Conservation (phyloP, 768 basidiomycete species). For the Candolleomyces efflorescens region DNA sequence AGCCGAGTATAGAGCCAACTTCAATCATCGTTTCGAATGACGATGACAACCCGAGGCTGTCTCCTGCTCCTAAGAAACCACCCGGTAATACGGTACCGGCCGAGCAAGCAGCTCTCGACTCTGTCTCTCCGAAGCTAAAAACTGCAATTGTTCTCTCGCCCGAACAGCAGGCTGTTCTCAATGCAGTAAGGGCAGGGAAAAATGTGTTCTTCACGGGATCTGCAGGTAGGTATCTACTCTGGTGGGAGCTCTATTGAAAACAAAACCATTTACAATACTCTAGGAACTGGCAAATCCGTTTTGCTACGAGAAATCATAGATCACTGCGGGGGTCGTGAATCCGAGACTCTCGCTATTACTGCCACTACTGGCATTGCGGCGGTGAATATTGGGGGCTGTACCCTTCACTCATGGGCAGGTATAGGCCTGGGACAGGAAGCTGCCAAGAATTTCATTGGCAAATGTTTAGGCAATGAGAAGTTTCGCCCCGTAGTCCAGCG, state of each 20-base stretch:
- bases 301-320: slow-evolving; percentile 71
- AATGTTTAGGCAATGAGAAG: slow-evolving; percentile 33
- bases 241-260: too few species aligned
- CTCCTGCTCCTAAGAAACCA: background rate
- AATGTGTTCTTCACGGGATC: slow-evolving; percentile 87
- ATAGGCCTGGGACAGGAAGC: slow-evolving; percentile 68
- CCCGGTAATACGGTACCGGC: background rate
- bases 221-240: slow-evolving; percentile 50
- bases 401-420: slow-evolving; percentile 81
- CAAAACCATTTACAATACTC: background rate
- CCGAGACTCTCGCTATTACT: slow-evolving; percentile 58
- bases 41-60: background rate
- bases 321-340: slow-evolving; percentile 28
- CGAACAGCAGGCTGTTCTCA: slow-evolving; percentile 48
- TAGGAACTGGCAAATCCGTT: slow-evolving; percentile 83
- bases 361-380: slow-evolving; percentile 80
- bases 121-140: background rate
- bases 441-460: slow-evolving; percentile 47
- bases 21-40: too few species aligned
- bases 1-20: too few species aligned
- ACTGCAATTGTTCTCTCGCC: slow-evolving; percentile 37
- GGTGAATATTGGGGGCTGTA: slow-evolving; percentile 77
- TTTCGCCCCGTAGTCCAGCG: slow-evolving; percentile 41
- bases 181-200: slow-evolving; percentile 50
- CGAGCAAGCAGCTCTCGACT: background rate